Base-by-base conservation (phyloP, 169 alveolate species). In the Perkinsus marinus region DNA sequence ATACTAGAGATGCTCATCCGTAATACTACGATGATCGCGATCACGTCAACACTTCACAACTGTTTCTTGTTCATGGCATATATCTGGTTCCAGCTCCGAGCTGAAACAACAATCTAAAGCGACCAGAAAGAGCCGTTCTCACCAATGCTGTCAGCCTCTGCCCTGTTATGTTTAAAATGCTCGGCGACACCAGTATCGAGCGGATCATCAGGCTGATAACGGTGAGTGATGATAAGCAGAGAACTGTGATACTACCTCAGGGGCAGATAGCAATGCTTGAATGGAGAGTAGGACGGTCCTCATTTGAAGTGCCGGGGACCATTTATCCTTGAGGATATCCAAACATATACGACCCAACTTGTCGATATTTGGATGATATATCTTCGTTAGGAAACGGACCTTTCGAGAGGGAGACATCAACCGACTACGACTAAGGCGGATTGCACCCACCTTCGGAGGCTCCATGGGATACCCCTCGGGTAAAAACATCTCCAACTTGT, bases 221-320 rank as follows among this genome's bases (percentile, higher is more conserved):
- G 79, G 79, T 6, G 22, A 13, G 0, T 16, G 79, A 16, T 2
- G 79, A 89, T 2, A 30, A 16, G 26, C 34, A 2, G 34, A 57
- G 79, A 16, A 2, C 36, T 57, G 22, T 57, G 22, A 26, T 16
- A 57, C 34, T 57, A 57, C 79, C 79, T 57, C 79, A 57, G 99
- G 99, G n/a, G 98, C 96, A 68, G 98, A 97, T 92, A 98, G 95
- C 92, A 97, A 95, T 17, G 98, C 98, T 93, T 98, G 98, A 41
- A 99, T 98, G 68, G 99, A 97, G 43, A 98, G 96, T 93, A 99
- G 95, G 36, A 98, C 99, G 17, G 99, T 98, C 93, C 99, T 96
- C 39, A 99, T 98, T 95, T 98, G 99, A 92, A 98, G 96, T 43
- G 99, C 99, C 22, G 99, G 99, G 95, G 99, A 97, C 99, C 99